Percentiles rank a stretch among this genome's conserved stretches.
phyloP scores from a whole-genome alignment of 768 basidiomycete genomes.

The Lactarius trivialis region DNA sequence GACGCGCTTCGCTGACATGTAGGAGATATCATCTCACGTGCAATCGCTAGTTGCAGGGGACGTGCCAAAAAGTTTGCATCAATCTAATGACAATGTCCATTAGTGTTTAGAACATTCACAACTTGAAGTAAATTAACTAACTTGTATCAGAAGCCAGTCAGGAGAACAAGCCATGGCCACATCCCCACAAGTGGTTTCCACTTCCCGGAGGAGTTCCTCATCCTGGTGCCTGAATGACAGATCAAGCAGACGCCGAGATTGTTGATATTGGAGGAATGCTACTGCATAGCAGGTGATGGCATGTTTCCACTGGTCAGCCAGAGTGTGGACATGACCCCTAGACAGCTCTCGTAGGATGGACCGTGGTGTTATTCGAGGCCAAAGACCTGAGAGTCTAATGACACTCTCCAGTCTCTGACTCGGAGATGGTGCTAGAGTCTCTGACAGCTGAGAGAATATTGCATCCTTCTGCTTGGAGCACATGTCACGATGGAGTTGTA shows the following conservation, averaged over 20 bases:
- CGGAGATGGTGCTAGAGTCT: background rate
- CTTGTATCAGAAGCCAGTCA: conserved; percentile 16
- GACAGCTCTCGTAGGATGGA: conserved; percentile 22
- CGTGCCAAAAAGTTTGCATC: conserved; percentile 41
- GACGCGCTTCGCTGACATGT: conserved; percentile 31
- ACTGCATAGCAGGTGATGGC: background rate
- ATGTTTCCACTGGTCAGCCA: background rate
- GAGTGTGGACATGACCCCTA: conserved; percentile 18
- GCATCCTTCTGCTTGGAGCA: background rate
- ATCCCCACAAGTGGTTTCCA: background rate
- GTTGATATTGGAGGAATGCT: conserved; percentile 2
- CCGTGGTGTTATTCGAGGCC: conserved; percentile 12
- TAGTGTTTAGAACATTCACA: background rate
- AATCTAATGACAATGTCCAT: conserved; percentile 29
- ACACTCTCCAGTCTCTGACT: background rate
- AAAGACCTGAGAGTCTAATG: background rate
- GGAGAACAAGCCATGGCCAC: background rate
- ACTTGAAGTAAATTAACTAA: background rate
- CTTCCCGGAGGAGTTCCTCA: conserved; percentile 10
- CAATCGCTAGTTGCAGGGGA: conserved; percentile 37
- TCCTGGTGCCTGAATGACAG: background rate
- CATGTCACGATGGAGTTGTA: background rate
- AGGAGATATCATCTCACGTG: conserved; percentile 43
- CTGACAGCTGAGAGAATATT: background rate
- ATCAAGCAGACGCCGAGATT: conserved; percentile 9